Evolutionary conservation across 352 stramenopile species (phyloP).

Genomic region (Phytopythium cucurbitacearum): DNA sequence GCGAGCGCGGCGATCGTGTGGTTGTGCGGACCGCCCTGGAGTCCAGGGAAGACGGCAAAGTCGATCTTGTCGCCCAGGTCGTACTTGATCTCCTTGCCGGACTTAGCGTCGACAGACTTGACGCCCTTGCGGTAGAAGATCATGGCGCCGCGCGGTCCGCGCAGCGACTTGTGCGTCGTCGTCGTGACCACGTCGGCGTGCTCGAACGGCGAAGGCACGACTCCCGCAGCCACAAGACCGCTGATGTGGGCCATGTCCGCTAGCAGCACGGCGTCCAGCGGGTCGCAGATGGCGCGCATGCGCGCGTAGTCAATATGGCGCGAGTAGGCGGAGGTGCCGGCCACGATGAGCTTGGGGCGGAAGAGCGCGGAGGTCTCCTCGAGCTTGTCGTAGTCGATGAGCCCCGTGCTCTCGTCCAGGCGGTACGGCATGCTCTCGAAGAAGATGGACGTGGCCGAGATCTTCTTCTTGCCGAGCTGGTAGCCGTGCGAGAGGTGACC

Average conservation of each 20-base stretch:
- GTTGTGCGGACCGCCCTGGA: conserved; percentile 99
- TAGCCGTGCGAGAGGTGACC: conserved; percentile 99
- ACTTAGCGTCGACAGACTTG: conserved; percentile 94
- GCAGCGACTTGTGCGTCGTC: conserved; percentile 99
- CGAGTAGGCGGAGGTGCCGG: conserved; percentile 98
- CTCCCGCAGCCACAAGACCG: conserved; percentile 94
- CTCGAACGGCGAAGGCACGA: conserved; percentile 97
- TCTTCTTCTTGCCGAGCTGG: conserved; percentile 98
- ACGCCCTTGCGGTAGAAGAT: conserved; percentile 99
- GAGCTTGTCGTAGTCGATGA: conserved; percentile 99
- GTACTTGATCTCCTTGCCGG: conserved; percentile 87
- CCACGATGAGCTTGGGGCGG: conserved; percentile 98
- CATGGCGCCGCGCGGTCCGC: conserved; percentile 98
- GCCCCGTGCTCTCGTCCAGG: conserved; percentile 93
- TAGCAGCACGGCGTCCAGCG: conserved; percentile 95
- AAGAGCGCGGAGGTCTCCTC: conserved; percentile 93
- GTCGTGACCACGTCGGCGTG: conserved; percentile 99
- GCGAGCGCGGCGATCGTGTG: conserved; percentile 99
- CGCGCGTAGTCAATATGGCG: conserved; percentile 98
- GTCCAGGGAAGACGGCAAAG: conserved; percentile 98
- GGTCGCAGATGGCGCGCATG: conserved; percentile 95
- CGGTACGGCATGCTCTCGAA: conserved; percentile 99
- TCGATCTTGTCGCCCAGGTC: conserved; percentile 99
- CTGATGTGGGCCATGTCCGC: conserved; percentile 99
- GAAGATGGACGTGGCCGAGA: conserved; percentile 98